phyloP scores from a whole-genome alignment of 106 monocot species.

The Alisma plantagoaquatica region DNA sequence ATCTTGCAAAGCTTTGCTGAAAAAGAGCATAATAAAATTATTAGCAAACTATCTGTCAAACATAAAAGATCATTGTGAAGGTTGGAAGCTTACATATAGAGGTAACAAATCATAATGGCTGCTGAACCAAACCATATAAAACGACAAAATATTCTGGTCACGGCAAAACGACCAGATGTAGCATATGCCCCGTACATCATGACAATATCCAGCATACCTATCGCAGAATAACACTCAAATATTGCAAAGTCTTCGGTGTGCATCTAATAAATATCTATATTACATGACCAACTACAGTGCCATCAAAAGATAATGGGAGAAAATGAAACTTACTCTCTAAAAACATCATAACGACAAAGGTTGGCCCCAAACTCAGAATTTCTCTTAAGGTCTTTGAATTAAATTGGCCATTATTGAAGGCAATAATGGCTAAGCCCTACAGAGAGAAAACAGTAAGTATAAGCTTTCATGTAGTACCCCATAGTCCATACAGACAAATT shows the following conservation, averaged over 20 bases:
- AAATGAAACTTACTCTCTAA: constrained; percentile 46
- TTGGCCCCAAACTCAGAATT: constrained; percentile 83
- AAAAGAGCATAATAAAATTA: neutral
- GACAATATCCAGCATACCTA: constrained; percentile 77
- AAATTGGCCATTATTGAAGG: constrained; percentile 50
- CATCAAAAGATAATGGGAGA: neutral
- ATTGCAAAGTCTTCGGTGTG: too few species aligned
- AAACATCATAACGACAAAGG: constrained; percentile 82
- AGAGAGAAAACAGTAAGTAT: neutral
- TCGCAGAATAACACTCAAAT: neutral
- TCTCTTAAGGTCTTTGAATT: constrained; percentile 37
- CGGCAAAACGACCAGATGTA: constrained; percentile 73
- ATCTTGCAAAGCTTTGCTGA: constrained; percentile 64
- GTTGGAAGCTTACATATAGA: constrained; percentile 65
- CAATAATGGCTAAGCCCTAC: constrained; percentile 90
- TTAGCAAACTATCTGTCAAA: neutral
- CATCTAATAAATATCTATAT: too few species aligned
- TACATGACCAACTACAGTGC: neutral
- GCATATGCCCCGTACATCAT: constrained; percentile 98
- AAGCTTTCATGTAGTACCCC: neutral
- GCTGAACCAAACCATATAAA: constrained; percentile 69
- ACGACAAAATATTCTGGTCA: constrained; percentile 59
- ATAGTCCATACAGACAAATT: too few species aligned
- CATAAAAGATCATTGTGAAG: neutral
- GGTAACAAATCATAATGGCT: constrained; percentile 55